Evolutionary conservation across 2,329 filamentous ascomycete genomes (phyloP), one percentile per base, ranked within the genome.

Genomic region (Sordariomycetes sp.): DNA sequence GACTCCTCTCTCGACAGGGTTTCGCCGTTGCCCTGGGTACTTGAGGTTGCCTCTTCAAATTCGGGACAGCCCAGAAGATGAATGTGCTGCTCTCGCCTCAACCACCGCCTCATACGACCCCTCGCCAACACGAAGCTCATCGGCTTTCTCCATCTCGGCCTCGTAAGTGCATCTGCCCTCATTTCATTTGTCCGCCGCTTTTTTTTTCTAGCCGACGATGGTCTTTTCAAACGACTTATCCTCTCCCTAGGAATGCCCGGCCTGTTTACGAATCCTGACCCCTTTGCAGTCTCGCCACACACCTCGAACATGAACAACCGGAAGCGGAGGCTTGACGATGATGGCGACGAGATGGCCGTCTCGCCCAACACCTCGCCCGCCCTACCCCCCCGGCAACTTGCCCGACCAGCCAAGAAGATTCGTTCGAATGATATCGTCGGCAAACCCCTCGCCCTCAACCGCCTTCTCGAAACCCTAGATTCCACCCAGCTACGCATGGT

Each of bases 381-480:
- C 60, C 79, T 87, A 59, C 76, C 85, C 62, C 75, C 83, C 61
- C 82, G 89, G 65, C 76, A 84, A 58, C 81, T 95, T 32, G 75
- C 81, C 57, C 75, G 86, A 61, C 79, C 81, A 17, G 77, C 82
- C 55, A 89, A 88, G 67, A 86, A 80, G 67, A 68, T 74, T 51
- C 75, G 82, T 64, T 74, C 75, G 15, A 78, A 85, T 63, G 90
- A 95, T 64, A 70, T 90, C 59, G 68, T 72, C 53, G 80, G 80
- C n/a, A 75, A 79, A 28, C 78, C 78, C 20, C 71, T 84, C 50
- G 65, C 74, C 2, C 73, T 83, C 8, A 76, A 78, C 58, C 86
- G 94, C 65, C 81, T 99, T n/a, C 84, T 99, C 61, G 92, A 99
- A 73, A 97, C 94, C 0, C 82, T 99, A 52, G 89, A 95, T 66